Conservation (phyloP, 2,329 filamentous ascomycete species). For the Neonectria coccinea region DNA sequence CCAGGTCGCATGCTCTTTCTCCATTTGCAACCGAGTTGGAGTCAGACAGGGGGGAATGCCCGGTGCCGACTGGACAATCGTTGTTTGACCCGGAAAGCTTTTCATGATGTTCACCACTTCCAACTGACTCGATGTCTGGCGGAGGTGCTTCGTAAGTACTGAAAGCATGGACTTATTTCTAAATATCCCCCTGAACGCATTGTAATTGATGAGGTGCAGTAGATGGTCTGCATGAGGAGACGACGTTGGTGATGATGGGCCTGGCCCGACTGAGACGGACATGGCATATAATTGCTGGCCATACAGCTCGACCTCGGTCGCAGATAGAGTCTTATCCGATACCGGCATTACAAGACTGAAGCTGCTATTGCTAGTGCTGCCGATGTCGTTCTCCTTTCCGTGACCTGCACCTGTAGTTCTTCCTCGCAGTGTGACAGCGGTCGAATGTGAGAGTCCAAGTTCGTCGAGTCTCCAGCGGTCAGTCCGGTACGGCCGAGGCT, state of each 20-base stretch:
- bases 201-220: conserved; percentile 25
- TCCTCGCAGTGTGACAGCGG: no score
- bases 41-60: conserved; percentile 37
- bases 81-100: conserved; percentile 1
- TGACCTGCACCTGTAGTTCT: no score
- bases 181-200: conserved; percentile 21
- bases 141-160: conserved; percentile 8
- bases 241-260: not conserved
- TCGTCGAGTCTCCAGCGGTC: conserved; percentile 29
- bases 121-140: not conserved
- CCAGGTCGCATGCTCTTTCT: conserved; percentile 54
- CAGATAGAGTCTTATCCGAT: not conserved
- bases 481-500: conserved; percentile 3
- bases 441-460: not conserved
- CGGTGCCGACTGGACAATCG: not conserved
- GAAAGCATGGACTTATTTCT: conserved; percentile 23
- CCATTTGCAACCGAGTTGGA: conserved; percentile 55
- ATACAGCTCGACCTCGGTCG: not conserved
- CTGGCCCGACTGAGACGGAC: not conserved
- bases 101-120: conserved; percentile 13
- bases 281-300: not conserved
- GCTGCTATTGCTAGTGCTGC: not conserved
- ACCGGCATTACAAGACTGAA: not conserved
- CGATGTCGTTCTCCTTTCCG: no score
- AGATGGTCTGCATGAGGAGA: conserved; percentile 17